Conservation (phyloP, 2,329 filamentous ascomycete genomes). For the Rachicladosporium sp. region DNA sequence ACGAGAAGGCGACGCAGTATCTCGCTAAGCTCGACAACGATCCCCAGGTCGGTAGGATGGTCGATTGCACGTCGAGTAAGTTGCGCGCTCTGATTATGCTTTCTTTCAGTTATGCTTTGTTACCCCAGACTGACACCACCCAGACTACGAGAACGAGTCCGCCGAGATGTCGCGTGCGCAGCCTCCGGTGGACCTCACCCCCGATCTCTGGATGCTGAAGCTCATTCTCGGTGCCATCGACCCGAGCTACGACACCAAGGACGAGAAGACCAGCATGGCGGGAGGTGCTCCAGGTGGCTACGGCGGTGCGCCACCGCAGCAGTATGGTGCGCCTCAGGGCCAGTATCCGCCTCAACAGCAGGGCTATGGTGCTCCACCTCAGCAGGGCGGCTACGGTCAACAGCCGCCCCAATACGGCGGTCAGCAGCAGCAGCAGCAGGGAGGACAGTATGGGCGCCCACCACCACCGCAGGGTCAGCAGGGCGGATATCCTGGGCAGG, state of each 20-base stretch:
- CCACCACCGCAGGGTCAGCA: slow-evolving; percentile 1
- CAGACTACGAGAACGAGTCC: slow-evolving; percentile 54
- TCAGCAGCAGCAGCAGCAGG: slow-evolving; percentile 7
- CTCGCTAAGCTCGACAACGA: slow-evolving; percentile 52
- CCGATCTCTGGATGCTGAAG: slow-evolving; percentile 56
- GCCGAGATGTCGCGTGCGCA: slow-evolving; percentile 51
- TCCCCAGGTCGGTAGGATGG: slow-evolving; percentile 45
- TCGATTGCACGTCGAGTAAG: slow-evolving; percentile 30
- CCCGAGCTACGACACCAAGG: slow-evolving; percentile 51
- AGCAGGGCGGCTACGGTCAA: slow-evolving; percentile 18
- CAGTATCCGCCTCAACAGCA: slow-evolving; percentile 9
- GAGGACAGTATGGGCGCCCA: background rate
- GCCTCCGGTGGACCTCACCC: slow-evolving; percentile 50
- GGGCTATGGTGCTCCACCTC: slow-evolving; percentile 21
- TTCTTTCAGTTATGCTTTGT: too few species aligned
- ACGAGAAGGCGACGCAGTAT: slow-evolving; percentile 52
- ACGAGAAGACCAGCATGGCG: slow-evolving; percentile 37
- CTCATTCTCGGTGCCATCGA: slow-evolving; percentile 57
- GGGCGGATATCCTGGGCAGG: slow-evolving; percentile 4
- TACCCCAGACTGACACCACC: too few species aligned
- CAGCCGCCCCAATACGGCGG: slow-evolving; percentile 9
- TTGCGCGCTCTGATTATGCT: too few species aligned
- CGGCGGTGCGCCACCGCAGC: too few species aligned
- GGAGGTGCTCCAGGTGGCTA: slow-evolving; percentile 7
- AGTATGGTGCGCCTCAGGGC: too few species aligned